Conservation (phyloP, 345 rosid genomes). For the Firmiana major region DNA sequence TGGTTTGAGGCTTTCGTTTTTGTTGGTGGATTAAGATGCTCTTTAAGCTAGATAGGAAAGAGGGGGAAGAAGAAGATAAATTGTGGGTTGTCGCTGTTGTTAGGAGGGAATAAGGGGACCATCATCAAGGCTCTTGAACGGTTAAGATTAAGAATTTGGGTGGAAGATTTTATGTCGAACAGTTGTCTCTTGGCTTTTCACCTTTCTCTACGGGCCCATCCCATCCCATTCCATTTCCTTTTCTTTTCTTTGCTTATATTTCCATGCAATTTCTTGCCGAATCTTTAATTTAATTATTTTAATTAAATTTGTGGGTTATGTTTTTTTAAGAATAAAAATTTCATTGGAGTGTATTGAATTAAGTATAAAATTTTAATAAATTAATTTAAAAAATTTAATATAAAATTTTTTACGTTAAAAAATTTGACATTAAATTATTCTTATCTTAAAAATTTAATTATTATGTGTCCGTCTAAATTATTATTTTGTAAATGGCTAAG, state of each 20-base stretch:
- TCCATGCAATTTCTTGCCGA: neutral
- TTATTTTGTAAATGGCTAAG: no score
- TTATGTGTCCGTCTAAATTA: no score
- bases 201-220: neutral
- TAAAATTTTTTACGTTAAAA: no score
- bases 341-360: no score
- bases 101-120: slow-evolving; percentile 10
- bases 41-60: neutral
- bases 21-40: neutral
- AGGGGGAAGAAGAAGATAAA: neutral
- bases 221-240: neutral
- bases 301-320: no score
- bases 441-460: no score
- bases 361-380: no score
- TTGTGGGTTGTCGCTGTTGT: neutral
- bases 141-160: slow-evolving; percentile 4
- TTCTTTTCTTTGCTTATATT: neutral
- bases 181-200: slow-evolving; percentile 11
- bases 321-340: no score
- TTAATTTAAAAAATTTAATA: no score
- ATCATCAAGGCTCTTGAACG: slow-evolving; percentile 4
- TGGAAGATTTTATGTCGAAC: slow-evolving; percentile 19
- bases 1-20: neutral
- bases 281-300: neutral
- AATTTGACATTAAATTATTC: no score